Evolutionary conservation across 768 basidiomycete genomes (phyloP), one percentile per base, ranked within the genome.

Genomic region (Sporobolomyces phaffii): DNA sequence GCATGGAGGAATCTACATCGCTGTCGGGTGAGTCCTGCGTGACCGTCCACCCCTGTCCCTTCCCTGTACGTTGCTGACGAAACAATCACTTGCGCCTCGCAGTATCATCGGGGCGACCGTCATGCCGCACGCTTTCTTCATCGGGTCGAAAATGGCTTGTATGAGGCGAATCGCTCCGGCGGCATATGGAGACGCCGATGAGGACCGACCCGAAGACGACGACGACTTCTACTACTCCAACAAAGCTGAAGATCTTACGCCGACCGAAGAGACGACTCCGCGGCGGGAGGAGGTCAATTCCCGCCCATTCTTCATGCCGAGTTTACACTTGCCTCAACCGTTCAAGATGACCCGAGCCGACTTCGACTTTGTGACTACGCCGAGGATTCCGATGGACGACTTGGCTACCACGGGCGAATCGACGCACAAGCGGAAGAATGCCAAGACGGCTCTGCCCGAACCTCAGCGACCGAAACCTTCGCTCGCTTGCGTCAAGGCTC

Each of bases 71-170:
- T 47, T 36, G 0, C 8, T 28, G 0, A 33, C 40, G 26, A 2
- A 14, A 3, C 5, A 18, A 1, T 53, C 28, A n/a, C n/a, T n/a
- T n/a, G n/a, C 29, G 6, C 22, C 33, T 17, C 84, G 88, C 60
- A 87, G 87, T 41, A 85, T 90, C 54, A 74, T 88, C 2, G 87
- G 88, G 34, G 90, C 90, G 1, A 96, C 90, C 4, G 86, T 91
- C 65, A 93, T 93, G 91, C 91, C 91, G 0, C 91, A 93, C 77
- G 87, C 87, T 65, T 81, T 96, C n/a, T 91, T 89, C 80, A 81
- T 96, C 20, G 92, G 91, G 8, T 90, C 89, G 4, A 84, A 85
- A 34, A 83, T 96, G 7, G 87, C 90, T 3, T 91, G 89, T 0
- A 88, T 91, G 75, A 86, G 91, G 63, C 81, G 91, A 49, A 74